Evolutionary conservation across 179 eudicot genomes (phyloP), one percentile per base, ranked within the genome.

Genomic region (Beta corolliflora): DNA sequence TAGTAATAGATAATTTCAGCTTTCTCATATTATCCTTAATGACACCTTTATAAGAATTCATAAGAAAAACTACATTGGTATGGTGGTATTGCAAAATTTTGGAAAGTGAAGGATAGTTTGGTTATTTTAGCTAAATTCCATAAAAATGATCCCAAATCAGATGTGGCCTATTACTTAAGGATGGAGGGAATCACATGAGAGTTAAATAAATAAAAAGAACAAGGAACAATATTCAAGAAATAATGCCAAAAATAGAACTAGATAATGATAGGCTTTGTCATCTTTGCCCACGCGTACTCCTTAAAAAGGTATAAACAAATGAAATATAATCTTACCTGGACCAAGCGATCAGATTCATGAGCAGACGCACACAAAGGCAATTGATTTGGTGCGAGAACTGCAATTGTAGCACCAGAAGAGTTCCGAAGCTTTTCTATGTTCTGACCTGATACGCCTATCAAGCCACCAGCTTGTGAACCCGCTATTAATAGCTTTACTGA

Each of bases 381-480:
- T 72, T 93, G 98, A 83, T 86, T 92, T 80, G 90, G 93, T 82
- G 93, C 90, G 73, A 93, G 97, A 78, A 94, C 89, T 60, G 96
- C 87, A 77, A 94, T 92, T 41, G 90, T 81, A 79, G 97, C 98
- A 88, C 97, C 98, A 48, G 98, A 94, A 44, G 91, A 81, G 81
- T 84, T 90, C 83, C 98, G 90, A 61, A 94, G 85, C 81, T 91
- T 93, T 71, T 88, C 98, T 72, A 94, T 94, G 86, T 93, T 94
- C 86, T 93, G 97, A 85, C 97, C 98, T n/a, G 97, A 93, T 5
- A 85, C 86, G 69, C 98, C 98, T 78, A 94, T 93, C 87, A 94
- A 84, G 75, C 91, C 83, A 86, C 98, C 98, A 21, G 96, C 97
- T 86, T 94, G 98, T 72, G 93, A 91, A 86, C 94, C 98, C 82